Evolutionary conservation across 2,329 filamentous ascomycete genomes (phyloP).

Genomic region (Xylaria polymorpha): DNA sequence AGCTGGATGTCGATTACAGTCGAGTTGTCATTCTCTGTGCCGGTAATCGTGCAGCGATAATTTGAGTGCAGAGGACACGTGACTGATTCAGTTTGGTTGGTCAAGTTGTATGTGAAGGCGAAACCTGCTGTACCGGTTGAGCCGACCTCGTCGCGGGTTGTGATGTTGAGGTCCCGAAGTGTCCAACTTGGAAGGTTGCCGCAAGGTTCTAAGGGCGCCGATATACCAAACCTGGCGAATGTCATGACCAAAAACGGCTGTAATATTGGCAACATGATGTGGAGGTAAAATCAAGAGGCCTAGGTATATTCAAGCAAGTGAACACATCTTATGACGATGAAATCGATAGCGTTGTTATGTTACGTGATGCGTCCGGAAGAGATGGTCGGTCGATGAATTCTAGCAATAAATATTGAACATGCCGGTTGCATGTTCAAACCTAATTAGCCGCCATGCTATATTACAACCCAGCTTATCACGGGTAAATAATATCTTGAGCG

Average conservation of each 20-base stretch:
- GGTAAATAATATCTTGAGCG: constrained; percentile 12
- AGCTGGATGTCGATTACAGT: constrained; percentile 35
- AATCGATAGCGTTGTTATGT: background rate
- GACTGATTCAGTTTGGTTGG: constrained; percentile 32
- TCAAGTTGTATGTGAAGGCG: constrained; percentile 34
- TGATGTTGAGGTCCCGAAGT: constrained; percentile 32
- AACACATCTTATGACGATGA: background rate
- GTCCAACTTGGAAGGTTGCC: constrained; percentile 32
- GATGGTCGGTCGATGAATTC: background rate
- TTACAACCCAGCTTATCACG: background rate
- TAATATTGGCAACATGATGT: constrained; percentile 24
- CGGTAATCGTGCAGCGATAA: constrained; percentile 33
- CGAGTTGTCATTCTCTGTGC: constrained; percentile 35
- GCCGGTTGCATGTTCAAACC: background rate
- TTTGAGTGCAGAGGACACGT: constrained; percentile 34
- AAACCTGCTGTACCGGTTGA: constrained; percentile 24
- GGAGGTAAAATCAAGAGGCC: background rate
- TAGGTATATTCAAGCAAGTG: background rate
- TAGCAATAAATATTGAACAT: constrained; percentile 14
- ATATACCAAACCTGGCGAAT: constrained; percentile 16
- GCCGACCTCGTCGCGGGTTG: constrained; percentile 32
- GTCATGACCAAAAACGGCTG: constrained; percentile 15
- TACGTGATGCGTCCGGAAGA: constrained; percentile 8
- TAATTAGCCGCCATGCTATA: constrained; percentile 31
- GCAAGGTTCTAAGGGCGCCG: constrained; percentile 26